Evolutionary conservation across 2,329 filamentous ascomycete species (phyloP).

Genomic region (Magnaporthiopsis incrustans): DNA sequence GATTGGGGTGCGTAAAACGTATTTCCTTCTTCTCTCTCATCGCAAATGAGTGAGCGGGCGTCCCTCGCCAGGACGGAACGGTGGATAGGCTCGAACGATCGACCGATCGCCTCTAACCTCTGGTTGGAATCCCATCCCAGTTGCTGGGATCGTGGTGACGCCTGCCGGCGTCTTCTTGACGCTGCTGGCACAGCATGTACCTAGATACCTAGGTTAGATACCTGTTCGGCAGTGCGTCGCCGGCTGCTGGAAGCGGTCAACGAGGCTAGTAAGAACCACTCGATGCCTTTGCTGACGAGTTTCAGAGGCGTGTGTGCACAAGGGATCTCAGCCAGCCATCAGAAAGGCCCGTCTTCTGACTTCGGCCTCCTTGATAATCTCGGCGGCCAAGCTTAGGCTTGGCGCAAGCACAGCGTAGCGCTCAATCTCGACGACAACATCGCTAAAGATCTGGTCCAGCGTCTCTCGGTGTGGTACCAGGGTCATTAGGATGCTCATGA

Average conservation of each 20-base stretch:
- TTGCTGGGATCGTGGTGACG: neutral
- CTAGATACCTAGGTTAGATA: neutral
- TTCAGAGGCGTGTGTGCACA: neutral
- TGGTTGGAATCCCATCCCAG: neutral
- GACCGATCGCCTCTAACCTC: neutral
- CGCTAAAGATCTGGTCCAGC: conserved; percentile 69
- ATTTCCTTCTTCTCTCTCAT: neutral
- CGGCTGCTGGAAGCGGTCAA: neutral
- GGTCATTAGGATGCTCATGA: conserved; percentile 55
- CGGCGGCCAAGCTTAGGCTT: conserved; percentile 65
- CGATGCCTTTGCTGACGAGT: neutral
- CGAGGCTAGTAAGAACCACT: neutral
- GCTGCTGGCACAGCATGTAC: neutral
- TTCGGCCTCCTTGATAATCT: conserved; percentile 75
- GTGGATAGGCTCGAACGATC: neutral
- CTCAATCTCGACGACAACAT: conserved; percentile 69
- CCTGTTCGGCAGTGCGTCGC: too few relatives aligned
- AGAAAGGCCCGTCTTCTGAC: conserved; percentile 59
- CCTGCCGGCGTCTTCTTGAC: neutral
- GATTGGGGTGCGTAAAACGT: neutral
- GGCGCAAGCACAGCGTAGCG: conserved; percentile 68
- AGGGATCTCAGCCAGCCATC: conserved; percentile 3
- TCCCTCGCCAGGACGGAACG: neutral
- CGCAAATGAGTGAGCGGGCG: neutral
- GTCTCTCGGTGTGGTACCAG: conserved; percentile 49